Evolutionary conservation across 2,329 filamentous ascomycete genomes (phyloP), one percentile per base, ranked within the genome.

Genomic region (Sphaerulina populicola): DNA sequence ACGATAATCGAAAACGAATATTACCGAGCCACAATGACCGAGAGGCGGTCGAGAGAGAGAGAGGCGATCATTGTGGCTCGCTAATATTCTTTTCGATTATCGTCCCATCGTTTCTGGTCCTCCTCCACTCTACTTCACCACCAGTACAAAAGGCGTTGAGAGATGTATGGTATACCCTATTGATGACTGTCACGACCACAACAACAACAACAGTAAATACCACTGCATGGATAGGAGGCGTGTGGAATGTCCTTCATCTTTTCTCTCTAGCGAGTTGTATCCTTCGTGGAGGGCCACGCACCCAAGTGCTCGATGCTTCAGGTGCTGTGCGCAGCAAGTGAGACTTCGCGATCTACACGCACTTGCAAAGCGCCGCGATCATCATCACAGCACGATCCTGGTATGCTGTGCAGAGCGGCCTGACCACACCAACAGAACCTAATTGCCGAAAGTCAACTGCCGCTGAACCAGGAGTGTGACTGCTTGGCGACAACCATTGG

Each of bases 141-240:
- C n/a, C n/a, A n/a, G n/a, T n/a, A n/a, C n/a, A n/a, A n/a, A n/a
- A n/a, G n/a, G 12, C 43, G 43, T 35, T 14, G 23, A 23, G 27
- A 35, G 30, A 45, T 36, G 33, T 44, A 45, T 11, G 10, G 31
- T 35, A 35, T 35, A 31, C 15, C 39, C 15, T 27, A 36, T 45
- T 45, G 31, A 45, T 37, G 43, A 45, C 15, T 35, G 43, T 35
- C 14, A 45, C 43, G 43, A 36, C 27, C 14, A 37, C 35, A 12
- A 27, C 23, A 27, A 23, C 21, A 23, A 23, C 9, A 35, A 35
- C 31, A 30, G 33, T 35, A 18, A 18, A 45, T 29, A 23, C 21
- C 6, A 37, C 21, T 37, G 43, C 43, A 45, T 15, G 21, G 15
- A 45, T 11, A 21, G 30, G 35, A 35, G 15, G 5, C 18, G 18